Evolutionary conservation across 768 basidiomycete species (phyloP).

Genomic region (Peribolospora kevripleyi): DNA sequence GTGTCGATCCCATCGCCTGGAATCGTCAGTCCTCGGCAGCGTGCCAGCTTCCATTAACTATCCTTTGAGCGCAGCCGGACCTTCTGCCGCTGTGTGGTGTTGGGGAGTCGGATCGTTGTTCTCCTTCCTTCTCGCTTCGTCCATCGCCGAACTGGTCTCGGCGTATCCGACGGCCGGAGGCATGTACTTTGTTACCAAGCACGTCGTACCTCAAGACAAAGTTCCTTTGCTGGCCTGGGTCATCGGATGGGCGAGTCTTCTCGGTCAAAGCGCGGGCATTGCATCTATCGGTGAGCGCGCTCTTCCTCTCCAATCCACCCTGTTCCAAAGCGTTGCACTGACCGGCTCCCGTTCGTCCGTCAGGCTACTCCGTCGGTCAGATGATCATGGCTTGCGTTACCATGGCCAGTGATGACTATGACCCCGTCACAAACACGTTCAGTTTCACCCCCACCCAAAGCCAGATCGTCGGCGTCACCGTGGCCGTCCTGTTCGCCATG

Average conservation of each 20-base stretch:
- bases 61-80: neutral
- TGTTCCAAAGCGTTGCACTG: too few species aligned
- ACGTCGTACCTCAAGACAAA: neutral
- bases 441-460: too few species aligned
- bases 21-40: neutral
- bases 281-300: neutral
- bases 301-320: too few species aligned
- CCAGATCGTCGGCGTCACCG: too few species aligned
- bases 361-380: neutral
- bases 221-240: neutral
- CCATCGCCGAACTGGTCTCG: neutral
- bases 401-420: neutral
- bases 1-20: too few species aligned
- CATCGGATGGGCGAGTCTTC: neutral
- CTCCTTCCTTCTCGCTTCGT: neutral
- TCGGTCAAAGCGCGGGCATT: neutral
- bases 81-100: neutral
- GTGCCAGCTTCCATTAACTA: neutral
- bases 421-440: too few species aligned
- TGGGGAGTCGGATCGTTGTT: neutral
- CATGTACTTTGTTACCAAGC: neutral
- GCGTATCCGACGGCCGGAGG: neutral
- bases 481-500: too few species aligned
- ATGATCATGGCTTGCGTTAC: neutral
- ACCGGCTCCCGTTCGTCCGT: too few species aligned